Evolutionary conservation across 1,139 yeast genomes (phyloP), one percentile per base, ranked within the genome.

Genomic region (Wickerhamomyces sp.): DNA sequence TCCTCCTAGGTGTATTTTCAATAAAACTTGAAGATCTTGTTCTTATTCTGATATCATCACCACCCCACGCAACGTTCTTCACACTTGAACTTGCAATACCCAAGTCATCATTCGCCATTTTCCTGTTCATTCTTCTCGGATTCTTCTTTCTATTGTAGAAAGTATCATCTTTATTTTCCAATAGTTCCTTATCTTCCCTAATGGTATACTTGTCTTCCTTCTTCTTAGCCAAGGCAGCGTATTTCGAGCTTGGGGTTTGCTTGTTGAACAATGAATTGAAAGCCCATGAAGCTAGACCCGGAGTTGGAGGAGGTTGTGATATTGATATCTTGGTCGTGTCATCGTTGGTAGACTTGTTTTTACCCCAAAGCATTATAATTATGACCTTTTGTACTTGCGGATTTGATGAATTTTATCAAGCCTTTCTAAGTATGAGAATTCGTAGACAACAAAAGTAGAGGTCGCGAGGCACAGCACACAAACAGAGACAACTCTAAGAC

Each of bases 251-350:
- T 4, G 62, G 62, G 1, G 60, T 57, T 36, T 53, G 50, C 11
- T 44, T 50, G 39, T 45, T 53, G 49, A 58, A 56, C 6, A 58
- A 34, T 1, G 62, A 56, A 39, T 52, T 50, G 46, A 51, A 51
- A 0, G 59, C 60, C 62, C 62, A 58, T 4, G 47, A 42, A 1
- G 59, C 59, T n/a, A 56, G 39, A 2, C 60, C 61, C 2, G 59
- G 60, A 1, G 59, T 55, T 15, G 55, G 49, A 13, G 52, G 55
- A 4, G 46, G 48, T 31, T 46, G 46, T 34, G 38, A 14, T 9
- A 38, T 37, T 13, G 36, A 29, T 2, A 30, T 23, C n/a, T 13
- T 32, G 14, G 37, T 42, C 26, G 23, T 18, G 23, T 41, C 36
- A 13, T 38, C 40, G 4, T 14, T 37, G n/a, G 34, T 36, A 15